Base-by-base conservation (phyloP, 148 eudicot genomes). In the Cornus suecica region DNA sequence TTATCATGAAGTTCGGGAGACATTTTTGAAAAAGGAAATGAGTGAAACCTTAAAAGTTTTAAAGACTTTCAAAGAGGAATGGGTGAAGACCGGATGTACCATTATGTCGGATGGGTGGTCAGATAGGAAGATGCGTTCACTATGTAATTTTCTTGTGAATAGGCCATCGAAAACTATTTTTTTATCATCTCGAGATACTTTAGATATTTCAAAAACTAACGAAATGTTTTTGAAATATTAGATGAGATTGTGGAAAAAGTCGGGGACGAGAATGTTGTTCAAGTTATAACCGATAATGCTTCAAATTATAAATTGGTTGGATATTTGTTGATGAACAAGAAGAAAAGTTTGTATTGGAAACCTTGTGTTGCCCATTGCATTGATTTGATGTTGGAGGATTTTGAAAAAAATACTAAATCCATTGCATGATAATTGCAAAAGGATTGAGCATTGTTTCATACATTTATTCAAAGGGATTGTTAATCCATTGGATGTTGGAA, bases 71-170 rank as follows among this genome's bases (percentile, higher is more conserved):
- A 18, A 31, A 18, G 25, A 34, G 26, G 37, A 74, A 41, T 74
- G 69, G 68, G 37, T 41, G 18, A 74, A 26, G 15, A 74, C 58
- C 1, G 70, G 77, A 15, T 74, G 61, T 27, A 37, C 61, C 32
- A 74, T 74, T 41, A 74, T 74, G 69, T 74, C 69, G 0, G 68
- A 73, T 63, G 76, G 76, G 29, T 72, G 66, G 66, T 2, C 51
- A 0, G 51, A 72, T 29, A 61, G 26, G 23, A 72, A 72, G 10
- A 31, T 41, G 8, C 31, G 76, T 10, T 73, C 56, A 0, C 32
- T 73, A 25, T 74, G 77, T 65, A 74, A 74, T 72, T 72, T 72
- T 26, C 45, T 60, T 41, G 66, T 72, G 29, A 72, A 69, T 28
- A 72, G 75, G 3, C 61, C 70, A 13, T 25, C 41, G 0, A 52